Evolutionary conservation across 345 rosid species (phyloP), one percentile per base, ranked within the genome.

Genomic region (Populus euphratica): DNA sequence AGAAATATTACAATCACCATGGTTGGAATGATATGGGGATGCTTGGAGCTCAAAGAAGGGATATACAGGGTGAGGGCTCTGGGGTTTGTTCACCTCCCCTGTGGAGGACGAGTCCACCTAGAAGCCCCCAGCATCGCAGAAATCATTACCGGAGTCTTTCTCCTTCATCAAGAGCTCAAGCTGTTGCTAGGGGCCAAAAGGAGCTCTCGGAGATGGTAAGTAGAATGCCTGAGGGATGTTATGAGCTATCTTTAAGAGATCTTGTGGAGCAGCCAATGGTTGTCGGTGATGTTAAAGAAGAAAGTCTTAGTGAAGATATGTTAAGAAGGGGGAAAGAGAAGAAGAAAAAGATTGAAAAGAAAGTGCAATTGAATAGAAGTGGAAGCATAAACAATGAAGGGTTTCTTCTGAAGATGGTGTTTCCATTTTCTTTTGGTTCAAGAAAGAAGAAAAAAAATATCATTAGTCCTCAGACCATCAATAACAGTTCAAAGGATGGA

Each of bases 131-230:
- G 16, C 85, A 74, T 63, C 78, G 86, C 3, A 76, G 77, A 13
- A 87, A 79, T 69, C 76, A 86, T 74, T 89, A 91, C 80, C 41
- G 87, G 67, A 83, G 83, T 47, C 78, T 94, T 33, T 94, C 98
- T 0, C 98, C 98, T 6, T 66, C 87, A 3, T 91, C 97, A 0
- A 91, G 86, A 74, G 83, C 90, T 23, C 90, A 91, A 72, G 98
- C 97, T 1, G 89, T 94, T 18, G 94, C 90, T 21, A 89, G 90
- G 79, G 98, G 98, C 1, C 97, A 93, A 23, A 85, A 78, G 75
- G 98, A 94, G 91, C 93, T 94, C 43, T 91, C 93, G 98, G 97
- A 93, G 21, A 90, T 94, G 97, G 96, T 93, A 13, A 90, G 89
- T 77, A 84, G 74, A 73, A 94, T 94, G 97, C 94, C 97, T 0